Percentiles rank a stretch among this genome's conserved stretches.
Conservation (phyloP, 2,329 filamentous ascomycete genomes). For the Calonectria hongkongensis region DNA sequence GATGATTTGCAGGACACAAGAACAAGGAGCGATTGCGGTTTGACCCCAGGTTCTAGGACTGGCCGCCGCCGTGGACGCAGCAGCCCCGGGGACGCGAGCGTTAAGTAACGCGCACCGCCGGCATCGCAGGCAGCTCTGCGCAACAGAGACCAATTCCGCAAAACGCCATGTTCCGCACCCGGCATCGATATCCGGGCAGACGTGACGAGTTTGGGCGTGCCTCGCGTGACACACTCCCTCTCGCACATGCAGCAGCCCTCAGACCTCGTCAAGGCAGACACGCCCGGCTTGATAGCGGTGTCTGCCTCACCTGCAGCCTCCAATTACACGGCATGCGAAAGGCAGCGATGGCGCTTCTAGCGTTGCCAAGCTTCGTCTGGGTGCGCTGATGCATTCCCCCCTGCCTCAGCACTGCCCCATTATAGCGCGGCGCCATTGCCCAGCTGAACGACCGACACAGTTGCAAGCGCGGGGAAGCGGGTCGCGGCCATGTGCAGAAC, state of each 20-base stretch:
- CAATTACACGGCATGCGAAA: conserved; percentile 34
- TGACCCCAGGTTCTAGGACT: background rate
- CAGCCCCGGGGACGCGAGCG: conserved; percentile 43
- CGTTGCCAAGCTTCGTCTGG: conserved; percentile 34
- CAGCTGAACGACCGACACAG: conserved; percentile 48
- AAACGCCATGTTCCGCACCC: conserved; percentile 40
- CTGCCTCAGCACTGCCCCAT: conserved; percentile 51
- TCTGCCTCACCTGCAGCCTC: conserved; percentile 48
- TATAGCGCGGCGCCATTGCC: conserved; percentile 43
- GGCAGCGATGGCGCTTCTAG: conserved; percentile 45
- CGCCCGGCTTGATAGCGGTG: conserved; percentile 37
- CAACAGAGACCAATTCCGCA: conserved; percentile 49
- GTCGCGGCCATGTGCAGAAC: background rate
- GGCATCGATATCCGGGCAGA: conserved; percentile 33
- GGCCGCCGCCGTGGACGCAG: conserved; percentile 23
- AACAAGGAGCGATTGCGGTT: background rate
- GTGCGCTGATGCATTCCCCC: conserved; percentile 45
- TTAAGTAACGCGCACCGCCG: conserved; percentile 51
- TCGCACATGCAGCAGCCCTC: conserved; percentile 31
- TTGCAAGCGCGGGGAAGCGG: conserved; percentile 38
- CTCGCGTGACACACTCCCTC: conserved; percentile 45
- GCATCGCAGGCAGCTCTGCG: conserved; percentile 33
- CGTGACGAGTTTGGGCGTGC: conserved; percentile 21
- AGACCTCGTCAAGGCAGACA: conserved; percentile 39
- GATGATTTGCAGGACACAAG: conserved; percentile 6